A percentile compares a stretch with the other conserved stretches of the same genome.
Conservation (phyloP, 176 grass and related monocot species). For the Aegilops longissima region DNA sequence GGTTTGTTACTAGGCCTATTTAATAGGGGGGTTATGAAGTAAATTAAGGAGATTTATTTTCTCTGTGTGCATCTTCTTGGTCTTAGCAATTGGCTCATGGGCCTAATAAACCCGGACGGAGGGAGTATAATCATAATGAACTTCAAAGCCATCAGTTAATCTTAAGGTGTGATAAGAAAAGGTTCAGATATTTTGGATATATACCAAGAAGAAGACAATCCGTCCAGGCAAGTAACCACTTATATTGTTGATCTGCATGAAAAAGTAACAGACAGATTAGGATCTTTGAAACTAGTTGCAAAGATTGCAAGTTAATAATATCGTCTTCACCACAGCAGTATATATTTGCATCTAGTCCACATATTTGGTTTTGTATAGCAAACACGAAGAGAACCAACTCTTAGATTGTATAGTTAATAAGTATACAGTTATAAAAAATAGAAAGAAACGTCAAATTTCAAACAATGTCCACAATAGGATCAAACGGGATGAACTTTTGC, state of each 20-base stretch:
- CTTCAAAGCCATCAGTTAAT: constrained; percentile 10
- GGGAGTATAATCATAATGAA: not conserved
- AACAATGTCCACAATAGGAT: constrained; percentile 7
- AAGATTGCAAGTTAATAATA: constrained; percentile 18
- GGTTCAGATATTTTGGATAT: constrained; percentile 8
- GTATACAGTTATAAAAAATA: not conserved
- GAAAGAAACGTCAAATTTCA: constrained; percentile 13
- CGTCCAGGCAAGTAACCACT: constrained; percentile 94
- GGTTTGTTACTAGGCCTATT: no score
- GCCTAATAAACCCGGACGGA: no score
- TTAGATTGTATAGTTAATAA: constrained; percentile 1
- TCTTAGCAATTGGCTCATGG: no score
- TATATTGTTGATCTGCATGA: constrained; percentile 89
- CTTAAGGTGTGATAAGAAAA: constrained; percentile 22
- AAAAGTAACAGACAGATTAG: constrained; percentile 21
- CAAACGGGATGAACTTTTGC: not conserved
- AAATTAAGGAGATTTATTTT: no score
- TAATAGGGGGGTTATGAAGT: no score
- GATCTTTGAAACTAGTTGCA: constrained; percentile 11
- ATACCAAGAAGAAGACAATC: constrained; percentile 99
- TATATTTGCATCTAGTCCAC: constrained; percentile 18
- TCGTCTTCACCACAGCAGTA: not conserved
- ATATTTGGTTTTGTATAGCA: constrained; percentile 17
- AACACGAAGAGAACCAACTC: not conserved
- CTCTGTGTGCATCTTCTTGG: no score